Conservation (phyloP, 306 rosid species). For the Inga laurina region DNA sequence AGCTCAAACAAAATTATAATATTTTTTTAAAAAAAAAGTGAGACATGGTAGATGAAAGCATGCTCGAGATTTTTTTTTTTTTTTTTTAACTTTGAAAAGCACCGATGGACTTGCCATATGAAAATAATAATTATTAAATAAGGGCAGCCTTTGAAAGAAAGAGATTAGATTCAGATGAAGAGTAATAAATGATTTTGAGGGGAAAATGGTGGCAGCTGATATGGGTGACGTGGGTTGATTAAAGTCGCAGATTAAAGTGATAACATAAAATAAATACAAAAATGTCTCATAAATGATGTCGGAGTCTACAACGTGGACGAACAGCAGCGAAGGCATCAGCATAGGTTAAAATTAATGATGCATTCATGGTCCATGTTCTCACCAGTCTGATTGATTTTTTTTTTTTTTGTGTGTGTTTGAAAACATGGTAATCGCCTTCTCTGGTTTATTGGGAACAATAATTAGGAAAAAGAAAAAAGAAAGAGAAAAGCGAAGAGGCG, state of each 20-base stretch:
- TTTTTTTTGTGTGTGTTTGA: too few species aligned
- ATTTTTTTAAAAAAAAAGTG: not conserved
- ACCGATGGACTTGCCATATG: not conserved
- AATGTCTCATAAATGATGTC: not conserved
- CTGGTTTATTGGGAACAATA: not conserved
- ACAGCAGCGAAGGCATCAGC: not conserved
- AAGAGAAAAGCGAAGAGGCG: not conserved
- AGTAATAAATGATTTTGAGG: not conserved
- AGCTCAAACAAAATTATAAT: too few species aligned
- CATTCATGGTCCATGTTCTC: slow-evolving; percentile 30
- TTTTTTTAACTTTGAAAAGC: not conserved
- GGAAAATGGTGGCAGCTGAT: not conserved
- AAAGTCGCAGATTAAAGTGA: not conserved
- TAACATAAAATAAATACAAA: not conserved
- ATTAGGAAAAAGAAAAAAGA: too few species aligned
- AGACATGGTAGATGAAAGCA: not conserved
- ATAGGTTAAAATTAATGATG: not conserved
- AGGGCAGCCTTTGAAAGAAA: not conserved
- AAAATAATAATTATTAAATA: too few species aligned
- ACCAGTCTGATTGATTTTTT: too few species aligned
- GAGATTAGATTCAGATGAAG: not conserved
- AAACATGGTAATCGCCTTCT: not conserved
- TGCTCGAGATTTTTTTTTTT: not conserved
- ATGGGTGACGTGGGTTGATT: slow-evolving; percentile 1
- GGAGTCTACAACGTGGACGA: not conserved